Base-by-base conservation (phyloP, 1,284 basidiomycete genomes). In the Anthracocystis walkeri region DNA sequence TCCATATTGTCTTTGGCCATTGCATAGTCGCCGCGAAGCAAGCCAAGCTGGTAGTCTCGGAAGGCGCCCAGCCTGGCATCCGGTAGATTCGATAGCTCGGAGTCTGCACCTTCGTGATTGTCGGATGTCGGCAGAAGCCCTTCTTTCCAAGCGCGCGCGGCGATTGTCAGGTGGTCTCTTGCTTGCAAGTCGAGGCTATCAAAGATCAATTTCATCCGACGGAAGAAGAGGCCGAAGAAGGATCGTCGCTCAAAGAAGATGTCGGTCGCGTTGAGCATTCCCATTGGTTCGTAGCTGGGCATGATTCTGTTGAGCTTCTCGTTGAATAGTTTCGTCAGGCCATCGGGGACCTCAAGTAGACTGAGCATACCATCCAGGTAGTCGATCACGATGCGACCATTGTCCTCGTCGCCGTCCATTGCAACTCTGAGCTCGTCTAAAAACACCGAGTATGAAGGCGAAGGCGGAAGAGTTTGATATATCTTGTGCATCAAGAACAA, bases 1-100 rank as follows among this genome's bases (percentile, higher is more conserved):
- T 76, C 69, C 74, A 76, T 76, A 44, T 66, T 76, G 55, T 73
- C 69, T 46, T 76, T 76, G 1, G 74, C 65, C 50, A 58, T 52
- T 7, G 51, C 38, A 29, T 73, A 76, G 50, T 76, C 74, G 23
- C 74, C 69, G 40, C 69, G 62, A 12, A 68, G 55, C 11, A 76
- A 49, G 20, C 69, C 74, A 12, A 68, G 51, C 53, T 76, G 74
- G 29, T 68, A 76, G 40, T 67, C 58, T n/a, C 55, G 60, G 16
- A 67, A 73, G 2, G 70, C 70, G 20, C 40, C 18, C 3, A 74
- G 62, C 27, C 71, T 38, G n/a, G 71, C 61, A 49, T 72, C 69
- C 7, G 48, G 33, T 18, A 45, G 35, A 18, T 29, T 42, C 12
- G 40, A 25, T 5, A 27, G 6, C n/a, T 57, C 52, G 2, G 10